Base-by-base conservation (phyloP, 768 basidiomycete genomes). In the Xanthoconium stramineum region DNA sequence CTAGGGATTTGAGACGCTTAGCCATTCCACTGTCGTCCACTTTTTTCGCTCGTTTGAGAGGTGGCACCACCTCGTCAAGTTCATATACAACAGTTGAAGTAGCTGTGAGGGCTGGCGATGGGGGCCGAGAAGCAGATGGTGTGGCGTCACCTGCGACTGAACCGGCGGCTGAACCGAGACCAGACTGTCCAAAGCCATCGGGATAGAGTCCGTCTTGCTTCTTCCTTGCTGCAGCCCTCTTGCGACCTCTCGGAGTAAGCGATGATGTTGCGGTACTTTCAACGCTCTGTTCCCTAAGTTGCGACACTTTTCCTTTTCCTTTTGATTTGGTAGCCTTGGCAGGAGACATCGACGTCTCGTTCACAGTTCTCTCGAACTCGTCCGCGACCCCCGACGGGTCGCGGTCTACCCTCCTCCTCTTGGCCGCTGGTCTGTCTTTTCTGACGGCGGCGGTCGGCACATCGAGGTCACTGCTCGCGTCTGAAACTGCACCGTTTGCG, bases 11-110 rank as follows among this genome's bases (percentile, higher is more conserved):
- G 55, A 92, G 77, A 39, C 91, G 83, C 66, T 91, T 91, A 28
- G 82, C 69, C 80, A 89, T 87, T 4, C 83, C 79, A 53, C 70
- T 74, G 45, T 88, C 88, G 52, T 92, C 91, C 3, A 89, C 75
- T 69, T 86, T 89, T 70, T 88, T 90, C 6, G 89, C 89, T 64
- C 80, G 84, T 73, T 80, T 89, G 65, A 92, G 72, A 13, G 85
- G 83, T 6, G 88, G 89, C 38, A 88, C 80, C 9, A 72, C 65
- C 59, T 89, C 88, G 57, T 86, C 83, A 38, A 91, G 75, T 56
- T 89, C 88, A 61, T 84, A 91, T 28, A 91, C 80, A 36, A 85
- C 78, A 6, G 83, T 76, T 20, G 83, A 82, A 17, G 76, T 77
- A 46, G 75, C 74, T 0, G 82, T 80, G 9, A 75, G 64, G 3